Percentiles rank a stretch among this genome's conserved stretches.
phyloP scores from a whole-genome alignment of 2,329 filamentous ascomycete genomes.

The Cladosporium sp. region DNA sequence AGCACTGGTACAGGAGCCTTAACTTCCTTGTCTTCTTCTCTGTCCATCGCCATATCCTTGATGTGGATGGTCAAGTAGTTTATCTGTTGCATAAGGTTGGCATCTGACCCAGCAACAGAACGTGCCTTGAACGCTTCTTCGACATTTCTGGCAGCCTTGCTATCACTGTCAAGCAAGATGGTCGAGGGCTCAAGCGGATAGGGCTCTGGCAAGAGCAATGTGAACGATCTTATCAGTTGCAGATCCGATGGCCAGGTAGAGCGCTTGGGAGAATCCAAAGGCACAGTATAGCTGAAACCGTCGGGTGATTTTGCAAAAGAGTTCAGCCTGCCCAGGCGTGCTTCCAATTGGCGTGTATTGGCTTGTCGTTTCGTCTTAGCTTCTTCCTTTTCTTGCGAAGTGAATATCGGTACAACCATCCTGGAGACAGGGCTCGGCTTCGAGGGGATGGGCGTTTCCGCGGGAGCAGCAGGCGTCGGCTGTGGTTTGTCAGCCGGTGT shows the following conservation, averaged over 20 bases:
- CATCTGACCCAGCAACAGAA: conserved; percentile 52
- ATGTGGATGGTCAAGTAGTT: conserved; percentile 73
- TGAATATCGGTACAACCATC: conserved; percentile 47
- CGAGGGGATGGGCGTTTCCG: background rate
- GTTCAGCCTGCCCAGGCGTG: conserved; percentile 65
- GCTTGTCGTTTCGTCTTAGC: conserved; percentile 61
- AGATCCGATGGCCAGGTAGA: conserved; percentile 58
- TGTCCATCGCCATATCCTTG: conserved; percentile 55
- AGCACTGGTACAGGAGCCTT: conserved; percentile 10
- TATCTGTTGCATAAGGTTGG: conserved; percentile 67
- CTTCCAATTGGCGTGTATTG: conserved; percentile 69
- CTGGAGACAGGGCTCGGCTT: conserved; percentile 22
- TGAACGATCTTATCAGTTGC: conserved; percentile 59
- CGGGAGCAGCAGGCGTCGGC: background rate
- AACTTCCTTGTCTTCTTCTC: conserved; percentile 21
- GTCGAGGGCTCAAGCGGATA: conserved; percentile 64
- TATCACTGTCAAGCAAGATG: conserved; percentile 16
- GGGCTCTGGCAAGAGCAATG: conserved; percentile 64
- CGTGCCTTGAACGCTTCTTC: conserved; percentile 63
- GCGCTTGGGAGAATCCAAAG: conserved; percentile 62
- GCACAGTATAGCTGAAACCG: conserved; percentile 66
- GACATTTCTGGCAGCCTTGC: conserved; percentile 55
- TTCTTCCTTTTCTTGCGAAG: conserved; percentile 55
- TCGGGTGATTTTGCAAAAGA: conserved; percentile 66
- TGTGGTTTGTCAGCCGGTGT: conserved; percentile 4